Evolutionary conservation across 169 alveolate species (phyloP).

Genomic region (Blepharisma undulans): DNA sequence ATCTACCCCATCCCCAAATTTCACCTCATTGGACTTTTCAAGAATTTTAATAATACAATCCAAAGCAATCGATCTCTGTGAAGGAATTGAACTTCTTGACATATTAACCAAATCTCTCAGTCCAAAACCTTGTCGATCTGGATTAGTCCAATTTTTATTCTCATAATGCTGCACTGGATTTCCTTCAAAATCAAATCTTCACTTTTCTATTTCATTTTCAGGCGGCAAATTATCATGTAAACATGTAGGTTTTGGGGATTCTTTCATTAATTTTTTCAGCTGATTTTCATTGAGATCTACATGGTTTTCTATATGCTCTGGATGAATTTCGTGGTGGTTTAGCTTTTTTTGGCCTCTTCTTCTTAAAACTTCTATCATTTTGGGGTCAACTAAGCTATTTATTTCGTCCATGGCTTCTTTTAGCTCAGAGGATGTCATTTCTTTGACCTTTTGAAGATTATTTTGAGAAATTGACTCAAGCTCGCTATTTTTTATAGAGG

Average conservation of each 20-base stretch:
- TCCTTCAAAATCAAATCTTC: conserved; percentile 14
- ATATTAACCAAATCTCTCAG: background rate
- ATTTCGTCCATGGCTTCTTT: background rate
- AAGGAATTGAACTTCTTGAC: conserved; percentile 19
- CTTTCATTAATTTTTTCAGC: background rate
- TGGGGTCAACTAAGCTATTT: background rate
- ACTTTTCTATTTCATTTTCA: background rate
- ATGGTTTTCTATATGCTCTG: background rate
- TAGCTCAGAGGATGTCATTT: background rate
- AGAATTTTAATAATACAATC: background rate
- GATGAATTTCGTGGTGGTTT: background rate
- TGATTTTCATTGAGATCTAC: background rate
- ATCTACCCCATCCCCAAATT: background rate
- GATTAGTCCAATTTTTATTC: background rate
- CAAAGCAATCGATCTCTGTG: background rate
- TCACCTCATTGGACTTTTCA: background rate
- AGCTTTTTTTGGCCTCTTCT: conserved; percentile 19
- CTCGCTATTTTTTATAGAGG: background rate
- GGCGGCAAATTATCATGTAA: background rate
- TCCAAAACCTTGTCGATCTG: background rate
- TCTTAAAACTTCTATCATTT: background rate
- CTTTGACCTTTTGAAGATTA: background rate
- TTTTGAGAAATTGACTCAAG: background rate
- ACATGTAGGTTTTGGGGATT: background rate
- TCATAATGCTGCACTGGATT: background rate